Evolutionary conservation across 306 rosid species (phyloP).

Genomic region (Albizia julibrissin): DNA sequence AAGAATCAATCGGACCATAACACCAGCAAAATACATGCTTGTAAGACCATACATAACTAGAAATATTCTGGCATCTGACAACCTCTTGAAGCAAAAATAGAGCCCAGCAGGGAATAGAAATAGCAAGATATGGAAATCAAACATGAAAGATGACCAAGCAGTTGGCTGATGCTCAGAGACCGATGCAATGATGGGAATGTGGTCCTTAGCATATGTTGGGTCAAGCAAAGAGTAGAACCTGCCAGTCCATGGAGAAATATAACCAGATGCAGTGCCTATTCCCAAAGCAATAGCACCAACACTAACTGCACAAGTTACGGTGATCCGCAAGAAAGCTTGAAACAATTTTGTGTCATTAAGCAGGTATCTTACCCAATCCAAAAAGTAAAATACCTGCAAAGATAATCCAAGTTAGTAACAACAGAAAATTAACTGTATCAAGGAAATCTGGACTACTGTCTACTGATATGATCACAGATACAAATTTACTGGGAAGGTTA

Average conservation of each 20-base stretch:
- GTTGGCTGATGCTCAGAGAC: constrained; percentile 99
- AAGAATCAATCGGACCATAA: constrained; percentile 97
- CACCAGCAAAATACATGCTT: constrained; percentile 99
- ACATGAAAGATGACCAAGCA: constrained; percentile 99
- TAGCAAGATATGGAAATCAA: constrained; percentile 91
- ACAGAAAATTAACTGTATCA: constrained; percentile 5
- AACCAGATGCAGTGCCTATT: constrained; percentile 93
- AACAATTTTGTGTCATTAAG: constrained; percentile 76
- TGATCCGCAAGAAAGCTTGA: constrained; percentile 27
- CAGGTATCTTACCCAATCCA: background rate
- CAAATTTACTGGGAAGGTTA: background rate
- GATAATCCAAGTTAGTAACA: background rate
- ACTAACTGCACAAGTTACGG: constrained; percentile 14
- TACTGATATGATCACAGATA: background rate
- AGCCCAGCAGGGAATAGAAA: constrained; percentile 98
- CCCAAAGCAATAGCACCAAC: constrained; percentile 91
- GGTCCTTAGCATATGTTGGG: constrained; percentile 98
- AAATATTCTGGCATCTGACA: constrained; percentile 96
- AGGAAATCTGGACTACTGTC: constrained; percentile 13
- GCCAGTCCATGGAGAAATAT: constrained; percentile 97
- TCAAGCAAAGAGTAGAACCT: constrained; percentile 95
- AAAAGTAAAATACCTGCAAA: no score
- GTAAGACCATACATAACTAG: constrained; percentile 88
- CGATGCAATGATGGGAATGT: constrained; percentile 93
- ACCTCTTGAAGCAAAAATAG: constrained; percentile 96